These are phyloP conservation scores for Colletotrichum endophyticum DNA, from an alignment of 2,329 filamentous ascomycete species.

Conservation along the genomic window DNA sequence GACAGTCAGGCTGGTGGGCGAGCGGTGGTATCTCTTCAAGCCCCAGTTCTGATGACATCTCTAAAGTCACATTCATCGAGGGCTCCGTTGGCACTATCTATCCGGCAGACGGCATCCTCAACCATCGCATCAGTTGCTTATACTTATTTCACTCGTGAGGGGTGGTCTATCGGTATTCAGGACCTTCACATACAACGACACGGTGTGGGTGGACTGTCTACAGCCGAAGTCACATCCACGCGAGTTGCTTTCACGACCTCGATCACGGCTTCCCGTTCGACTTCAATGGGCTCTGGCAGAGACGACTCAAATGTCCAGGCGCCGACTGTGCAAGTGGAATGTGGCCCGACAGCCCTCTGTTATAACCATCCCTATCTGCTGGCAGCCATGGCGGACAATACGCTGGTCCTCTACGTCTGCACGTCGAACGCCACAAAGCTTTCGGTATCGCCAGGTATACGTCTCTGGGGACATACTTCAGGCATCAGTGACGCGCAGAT, in stretches of 20 bases:
- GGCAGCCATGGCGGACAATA: slow-evolving; percentile 85
- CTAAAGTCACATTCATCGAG: slow-evolving; percentile 81
- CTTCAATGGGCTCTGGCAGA: neutral
- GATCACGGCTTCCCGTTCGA: slow-evolving; percentile 22
- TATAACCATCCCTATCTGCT: slow-evolving; percentile 86
- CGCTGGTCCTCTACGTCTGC: slow-evolving; percentile 81
- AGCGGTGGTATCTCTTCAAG: slow-evolving; percentile 17
- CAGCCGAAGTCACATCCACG: slow-evolving; percentile 40
- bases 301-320: slow-evolving; percentile 8
- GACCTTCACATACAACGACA: slow-evolving; percentile 70
- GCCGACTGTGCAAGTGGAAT: slow-evolving; percentile 2
- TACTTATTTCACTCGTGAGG: slow-evolving; percentile 76
- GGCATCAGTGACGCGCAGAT: slow-evolving; percentile 87
- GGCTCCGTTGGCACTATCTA: slow-evolving; percentile 80
- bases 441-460: slow-evolving; percentile 73
- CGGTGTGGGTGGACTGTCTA: slow-evolving; percentile 4
- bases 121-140: slow-evolving; percentile 88
- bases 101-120: slow-evolving; percentile 68
- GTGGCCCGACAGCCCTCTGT: slow-evolving; percentile 67
- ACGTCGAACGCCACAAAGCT: slow-evolving; percentile 72
- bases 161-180: slow-evolving; percentile 92
- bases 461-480: slow-evolving; percentile 91
- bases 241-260: slow-evolving; percentile 44
- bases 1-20: neutral
- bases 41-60: slow-evolving; percentile 72